phyloP scores from a whole-genome alignment of 495 filamentous ascomycete species.

The Xeromyces bisporus region DNA sequence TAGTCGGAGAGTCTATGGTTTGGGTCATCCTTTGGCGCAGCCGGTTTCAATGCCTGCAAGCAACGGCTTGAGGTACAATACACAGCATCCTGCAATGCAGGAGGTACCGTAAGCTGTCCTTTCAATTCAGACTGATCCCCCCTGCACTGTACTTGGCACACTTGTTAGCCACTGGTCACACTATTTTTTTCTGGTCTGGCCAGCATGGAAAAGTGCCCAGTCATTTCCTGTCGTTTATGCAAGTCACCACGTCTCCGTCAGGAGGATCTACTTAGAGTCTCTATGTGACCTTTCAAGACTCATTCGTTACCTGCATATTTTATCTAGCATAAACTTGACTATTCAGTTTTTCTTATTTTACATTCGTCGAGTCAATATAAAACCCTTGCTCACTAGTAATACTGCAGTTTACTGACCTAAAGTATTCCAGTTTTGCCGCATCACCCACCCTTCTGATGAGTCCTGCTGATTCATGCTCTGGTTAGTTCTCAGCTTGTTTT shows the following conservation, averaged over 20 bases:
- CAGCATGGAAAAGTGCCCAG: slow-evolving; percentile 11
- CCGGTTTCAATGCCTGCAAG: slow-evolving; percentile 26
- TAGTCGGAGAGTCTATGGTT: slow-evolving; percentile 24
- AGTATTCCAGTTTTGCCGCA: slow-evolving; percentile 20
- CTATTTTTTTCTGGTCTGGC: slow-evolving; percentile 21
- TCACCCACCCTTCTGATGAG: slow-evolving; percentile 29
- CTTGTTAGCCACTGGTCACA: slow-evolving; percentile 23
- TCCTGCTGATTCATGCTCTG: slow-evolving; percentile 30
- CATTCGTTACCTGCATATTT: slow-evolving; percentile 13
- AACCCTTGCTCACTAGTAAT: neutral
- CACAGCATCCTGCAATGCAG: slow-evolving; percentile 27
- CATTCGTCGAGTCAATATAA: neutral
- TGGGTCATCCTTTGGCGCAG: slow-evolving; percentile 17
- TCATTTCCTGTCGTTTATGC: slow-evolving; percentile 1
- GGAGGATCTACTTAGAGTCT: slow-evolving; percentile 9
- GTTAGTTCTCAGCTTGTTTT: slow-evolving; percentile 12
- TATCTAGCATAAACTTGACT: too few species aligned
- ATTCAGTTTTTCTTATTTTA: too few species aligned
- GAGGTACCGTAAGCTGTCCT: slow-evolving; percentile 33
- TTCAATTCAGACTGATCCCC: slow-evolving; percentile 18
- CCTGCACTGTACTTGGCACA: slow-evolving; percentile 19
- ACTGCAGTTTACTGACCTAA: slow-evolving; percentile 8
- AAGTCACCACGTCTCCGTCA: neutral
- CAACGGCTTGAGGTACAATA: slow-evolving; percentile 31
- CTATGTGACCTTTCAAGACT: slow-evolving; percentile 12